A percentile compares a stretch with the other conserved stretches of the same genome.
Evolutionary conservation across 164 flowering plant species (phyloP).

Genomic region (Tetracentron sinense): DNA sequence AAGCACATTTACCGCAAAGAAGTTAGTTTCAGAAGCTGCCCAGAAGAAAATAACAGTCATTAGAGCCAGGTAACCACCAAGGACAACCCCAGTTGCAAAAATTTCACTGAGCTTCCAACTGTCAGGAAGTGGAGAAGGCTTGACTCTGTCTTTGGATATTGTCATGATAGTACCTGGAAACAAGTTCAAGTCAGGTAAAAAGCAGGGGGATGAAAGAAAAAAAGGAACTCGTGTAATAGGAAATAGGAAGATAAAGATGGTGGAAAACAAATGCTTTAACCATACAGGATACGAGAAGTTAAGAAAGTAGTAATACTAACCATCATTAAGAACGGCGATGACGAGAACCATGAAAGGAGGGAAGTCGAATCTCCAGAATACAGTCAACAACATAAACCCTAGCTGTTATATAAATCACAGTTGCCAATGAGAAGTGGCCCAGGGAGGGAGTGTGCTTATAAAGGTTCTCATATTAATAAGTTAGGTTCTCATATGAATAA

Average conservation of each 20-base stretch:
- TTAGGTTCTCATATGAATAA: conserved; percentile 10
- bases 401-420: conserved; percentile 31
- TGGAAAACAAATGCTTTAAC: background rate
- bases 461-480: conserved; percentile 43
- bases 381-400: conserved; percentile 52
- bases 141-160: conserved; percentile 69
- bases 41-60: conserved; percentile 60
- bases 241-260: background rate
- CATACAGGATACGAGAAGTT: background rate
- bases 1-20: conserved; percentile 40
- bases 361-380: conserved; percentile 54
- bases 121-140: conserved; percentile 65
- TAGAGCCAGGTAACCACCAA: conserved; percentile 54
- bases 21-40: conserved; percentile 38
- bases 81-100: conserved; percentile 57
- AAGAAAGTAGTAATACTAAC: conserved; percentile 23
- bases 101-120: conserved; percentile 71
- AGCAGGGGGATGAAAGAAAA: background rate
- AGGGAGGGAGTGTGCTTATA: background rate
- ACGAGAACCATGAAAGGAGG: conserved; percentile 74
- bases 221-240: background rate
- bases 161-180: conserved; percentile 70
- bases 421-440: background rate
- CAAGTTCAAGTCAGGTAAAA: background rate
- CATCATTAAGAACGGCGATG: conserved; percentile 70